A percentile compares a stretch with the other conserved stretches of the same genome.
Evolutionary conservation across 2,329 filamentous ascomycete genomes (phyloP).

Genomic region (Diplodia corticola): DNA sequence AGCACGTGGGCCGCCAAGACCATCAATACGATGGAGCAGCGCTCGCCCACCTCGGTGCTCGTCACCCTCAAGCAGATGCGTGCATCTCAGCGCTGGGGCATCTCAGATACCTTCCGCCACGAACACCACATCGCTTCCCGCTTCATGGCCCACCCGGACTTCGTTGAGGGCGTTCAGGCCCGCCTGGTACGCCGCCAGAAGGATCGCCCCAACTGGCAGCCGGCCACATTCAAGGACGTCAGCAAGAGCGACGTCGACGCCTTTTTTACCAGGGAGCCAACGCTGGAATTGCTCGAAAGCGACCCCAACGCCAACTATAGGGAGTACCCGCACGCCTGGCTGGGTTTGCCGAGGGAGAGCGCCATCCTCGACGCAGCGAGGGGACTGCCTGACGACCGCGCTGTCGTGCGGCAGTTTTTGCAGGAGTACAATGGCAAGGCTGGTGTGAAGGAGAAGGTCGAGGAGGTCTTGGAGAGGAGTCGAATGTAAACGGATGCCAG

Average conservation of each 20-base stretch:
- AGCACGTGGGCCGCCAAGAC: conserved; percentile 78
- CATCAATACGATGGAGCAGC: conserved; percentile 68
- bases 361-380: conserved; percentile 51
- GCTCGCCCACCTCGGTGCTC: conserved; percentile 83
- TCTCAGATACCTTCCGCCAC: conserved; percentile 78
- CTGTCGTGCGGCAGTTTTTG: conserved; percentile 44
- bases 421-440: conserved; percentile 47
- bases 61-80: conserved; percentile 84
- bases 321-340: conserved; percentile 70
- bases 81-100: conserved; percentile 72
- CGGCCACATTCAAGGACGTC: conserved; percentile 70
- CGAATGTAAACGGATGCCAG: not conserved
- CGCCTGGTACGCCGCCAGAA: conserved; percentile 71
- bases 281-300: conserved; percentile 61
- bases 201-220: conserved; percentile 71
- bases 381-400: conserved; percentile 31
- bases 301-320: conserved; percentile 57
- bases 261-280: conserved; percentile 63
- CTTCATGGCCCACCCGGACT: conserved; percentile 92
- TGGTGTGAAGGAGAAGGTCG: conserved; percentile 59
- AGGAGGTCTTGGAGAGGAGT: conserved; percentile 56
- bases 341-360: conserved; percentile 72
- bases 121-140: conserved; percentile 81
- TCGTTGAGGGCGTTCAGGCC: conserved; percentile 85
- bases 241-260: conserved; percentile 57